Base-by-base conservation (phyloP, 805 yeast genomes). In the Maudiozyma pseudohumilis region DNA sequence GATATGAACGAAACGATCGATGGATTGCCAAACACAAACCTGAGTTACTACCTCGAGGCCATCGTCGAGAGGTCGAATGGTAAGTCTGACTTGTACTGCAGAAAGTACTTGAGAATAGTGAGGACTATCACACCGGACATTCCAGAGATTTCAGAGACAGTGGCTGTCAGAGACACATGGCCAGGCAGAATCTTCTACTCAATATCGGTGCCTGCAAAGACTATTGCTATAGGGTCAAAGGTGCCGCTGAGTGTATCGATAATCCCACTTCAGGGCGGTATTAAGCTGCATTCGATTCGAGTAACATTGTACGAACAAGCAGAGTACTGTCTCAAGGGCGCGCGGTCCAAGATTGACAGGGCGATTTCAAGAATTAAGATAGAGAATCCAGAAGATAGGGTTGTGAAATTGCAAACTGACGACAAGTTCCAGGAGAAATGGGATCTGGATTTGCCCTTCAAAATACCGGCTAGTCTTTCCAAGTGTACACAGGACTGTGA, bases 121-220 rank as follows among this genome's bases (percentile, higher is more conserved):
- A 71, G 98, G 50, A 89, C 97, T 0, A 63, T 89, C 41, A 77
- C 95, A 2, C 74, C 94, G 0, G 97, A 89, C 57, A 73, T 94
- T 1, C 72, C 83, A 3, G 97, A 92, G 50, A 66, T 87, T 18
- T 72, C 94, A 0, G 96, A 89, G 58, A 85, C 97, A 0, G 83
- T 88, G 49, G 84, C 94, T 0, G 94, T 89, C 23, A 95, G 87
- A 53, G 89, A 89, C 56, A 79, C 88, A 1, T 89, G 97, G 97
- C 96, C 97, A 2, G 66, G 77, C 32, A 92, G 92, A 55, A 85
- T 89, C 23, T 96, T 89, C 52, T 89, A 89, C 57, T 73, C 86
- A 3, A 75, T 92, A 41, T 80, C 84, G 37, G 77, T 84, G 5
- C 96, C 97, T 0, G 69, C 85, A 19, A 80, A 84, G 51, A 95